Conservation (phyloP, 148 eudicot genomes). For the Silene latifolia region DNA sequence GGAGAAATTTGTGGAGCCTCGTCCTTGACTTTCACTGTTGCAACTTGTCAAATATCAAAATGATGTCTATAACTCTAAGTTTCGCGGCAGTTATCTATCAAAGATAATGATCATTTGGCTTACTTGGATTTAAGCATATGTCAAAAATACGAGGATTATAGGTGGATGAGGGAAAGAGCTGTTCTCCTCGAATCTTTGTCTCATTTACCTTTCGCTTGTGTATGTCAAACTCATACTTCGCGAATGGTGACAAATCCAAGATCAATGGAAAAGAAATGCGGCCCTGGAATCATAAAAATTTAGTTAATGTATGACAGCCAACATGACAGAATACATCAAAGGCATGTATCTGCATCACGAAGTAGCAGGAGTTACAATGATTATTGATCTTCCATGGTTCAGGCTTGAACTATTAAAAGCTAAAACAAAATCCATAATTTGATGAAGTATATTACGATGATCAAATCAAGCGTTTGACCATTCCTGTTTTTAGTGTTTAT, state of each 20-base stretch:
- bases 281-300: slow-evolving; percentile 44
- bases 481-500: not conserved
- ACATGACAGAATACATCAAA: slow-evolving; percentile 1
- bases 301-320: slow-evolving; percentile 5
- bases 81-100: not conserved
- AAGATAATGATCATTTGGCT: slow-evolving; percentile 9
- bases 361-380: not conserved
- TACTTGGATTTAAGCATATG: slow-evolving; percentile 22
- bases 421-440: not conserved
- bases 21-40: slow-evolving; percentile 21
- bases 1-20: slow-evolving; percentile 17
- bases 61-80: not conserved
- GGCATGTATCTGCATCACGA: not conserved
- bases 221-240: slow-evolving; percentile 43
- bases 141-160: slow-evolving; percentile 20
- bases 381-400: not conserved
- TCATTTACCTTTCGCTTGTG: slow-evolving; percentile 36
- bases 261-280: slow-evolving; percentile 64
- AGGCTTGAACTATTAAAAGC: not conserved
- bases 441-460: too few relatives aligned
- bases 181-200: slow-evolving; percentile 19
- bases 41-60: not conserved
- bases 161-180: slow-evolving; percentile 25
- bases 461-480: not conserved
- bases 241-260: slow-evolving; percentile 56